Base-by-base conservation (phyloP, 2,329 filamentous ascomycete species). In the Neonectria faginata region DNA sequence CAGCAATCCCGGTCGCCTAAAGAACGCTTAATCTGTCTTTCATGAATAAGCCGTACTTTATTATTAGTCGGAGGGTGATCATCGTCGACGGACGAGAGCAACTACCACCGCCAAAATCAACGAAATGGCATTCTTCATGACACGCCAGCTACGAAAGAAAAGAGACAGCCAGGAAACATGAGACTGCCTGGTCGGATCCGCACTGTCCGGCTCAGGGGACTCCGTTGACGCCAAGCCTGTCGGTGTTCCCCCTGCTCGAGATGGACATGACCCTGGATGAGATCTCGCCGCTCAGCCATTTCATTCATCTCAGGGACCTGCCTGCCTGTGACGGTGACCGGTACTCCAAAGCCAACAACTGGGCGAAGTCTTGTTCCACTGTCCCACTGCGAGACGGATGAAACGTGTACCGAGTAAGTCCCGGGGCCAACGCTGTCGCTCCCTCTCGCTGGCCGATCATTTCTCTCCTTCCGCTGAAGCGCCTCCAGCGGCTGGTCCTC, bases 151-250 rank as follows among this genome's bases (percentile, higher is more conserved):
- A 16, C 27, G n/a, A 20, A 31, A n/a, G 45, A 36, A 22, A 42
- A 42, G 14, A 41, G 25, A 57, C 53, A 50, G 48, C 18, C 22
- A 36, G 14, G 27, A 39, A 44, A 25, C 47, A n/a, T 62, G 54
- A 69, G 65, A 62, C 54, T 59, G 59, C 42, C 36, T 56, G 58
- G 44, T 63, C 51, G 57, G 62, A 48, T 42, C 39, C n/a, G n/a
- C 70, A 65, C 66, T 62, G 62, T 68, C 48, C 64, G 31, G 53
- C 42, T 53, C 57, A 41, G 48, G 53, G 31, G 29, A 62, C 56
- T 50, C 65, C 70, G 62, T 68, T 56, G 68, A 59, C 65, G 70
- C 70, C 70, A 72, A 72, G 70, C 55, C 65, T 60, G 47, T 68
- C 47, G 50, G 60, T 60, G 31, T 65, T 61, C 44, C 70, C 70